Evolutionary conservation across 1,284 basidiomycete species (phyloP), one percentile per base, ranked within the genome.

Genomic region (Ceratobasidium sp.): DNA sequence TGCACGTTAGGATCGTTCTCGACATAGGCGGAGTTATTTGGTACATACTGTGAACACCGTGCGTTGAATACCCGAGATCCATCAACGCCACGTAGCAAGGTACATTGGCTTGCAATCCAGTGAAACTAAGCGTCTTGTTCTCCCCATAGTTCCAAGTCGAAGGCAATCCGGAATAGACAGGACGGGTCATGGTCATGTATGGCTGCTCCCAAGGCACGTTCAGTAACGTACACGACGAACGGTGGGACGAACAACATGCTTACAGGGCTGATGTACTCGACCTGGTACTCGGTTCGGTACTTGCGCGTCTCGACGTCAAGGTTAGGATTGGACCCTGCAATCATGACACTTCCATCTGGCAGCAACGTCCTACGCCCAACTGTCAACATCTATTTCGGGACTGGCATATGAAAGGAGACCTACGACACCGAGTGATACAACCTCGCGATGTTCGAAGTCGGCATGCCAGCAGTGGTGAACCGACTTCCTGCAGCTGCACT

Each of bases 251-350:
- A n/a, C n/a, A 11, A 41, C 36, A 17, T 9, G 65, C 69, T 36
- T 29, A 73, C 89, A 6, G 92, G 92, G 81, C 91, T 93, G 85
- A 94, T 94, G 74, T 87, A 84, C 82, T 96, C 94, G 17, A 93
- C 89, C 56, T 90, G 90, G 81, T 95, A 96, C 81, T 94, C 92
- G 2, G 94, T 96, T 50, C 89, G 87, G 80, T 91, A 94, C 79
- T 84, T 84, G 50, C 88, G 81, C 63, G 80, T 80, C 4, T 73
- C 57, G 27, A 91, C 84, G 82, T 96, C 94, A 33, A 88, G 85
- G 83, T 96, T 95, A 27, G 94, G 94, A 83, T 96, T 96, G 27
- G 93, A 95, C 36, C 95, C 94, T 45, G 92, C 89, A 57, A 96
- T 87, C 75, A 94, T 83, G 1, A 92, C 85, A 1, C 90, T 88